These are phyloP conservation scores for Graphiopsis chlorocephala DNA, from an alignment of 2,329 filamentous ascomycete species.

Conservation along the genomic window DNA sequence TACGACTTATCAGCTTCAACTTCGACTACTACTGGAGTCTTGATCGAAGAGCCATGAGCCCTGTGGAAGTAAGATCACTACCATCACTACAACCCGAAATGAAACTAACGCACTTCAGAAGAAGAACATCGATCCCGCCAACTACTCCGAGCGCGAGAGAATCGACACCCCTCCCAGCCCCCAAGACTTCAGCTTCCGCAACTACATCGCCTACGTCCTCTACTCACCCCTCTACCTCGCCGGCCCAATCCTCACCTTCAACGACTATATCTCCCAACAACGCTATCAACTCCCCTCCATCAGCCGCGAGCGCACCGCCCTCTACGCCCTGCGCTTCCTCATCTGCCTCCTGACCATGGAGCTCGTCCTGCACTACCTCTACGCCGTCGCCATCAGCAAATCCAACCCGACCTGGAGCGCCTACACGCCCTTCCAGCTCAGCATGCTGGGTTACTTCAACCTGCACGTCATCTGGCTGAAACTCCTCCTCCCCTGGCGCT, in stretches of 20 bases:
- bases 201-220: constrained; percentile 84
- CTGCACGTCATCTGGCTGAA: constrained; percentile 98
- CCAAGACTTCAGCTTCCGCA: constrained; percentile 73
- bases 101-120: constrained; percentile 77
- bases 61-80: constrained; percentile 70
- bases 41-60: constrained; percentile 60
- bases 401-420: constrained; percentile 72
- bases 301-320: constrained; percentile 62
- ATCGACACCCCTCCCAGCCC: constrained; percentile 70
- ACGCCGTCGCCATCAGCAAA: constrained; percentile 89
- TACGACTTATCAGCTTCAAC: constrained; percentile 94
- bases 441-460: constrained; percentile 91
- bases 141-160: constrained; percentile 85
- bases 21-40: constrained; percentile 94
- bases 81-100: neutral
- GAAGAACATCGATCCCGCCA: constrained; percentile 87
- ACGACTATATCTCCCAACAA: constrained; percentile 89
- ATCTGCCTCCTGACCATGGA: constrained; percentile 86
- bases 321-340: constrained; percentile 80
- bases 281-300: constrained; percentile 73
- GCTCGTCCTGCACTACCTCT: constrained; percentile 84
- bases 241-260: constrained; percentile 94
- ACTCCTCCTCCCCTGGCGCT: constrained; percentile 92
- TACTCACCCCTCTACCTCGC: constrained; percentile 92
- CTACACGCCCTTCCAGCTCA: constrained; percentile 84